Evolutionary conservation across 148 eudicot species (phyloP).

Genomic region (Spergularia marina): DNA sequence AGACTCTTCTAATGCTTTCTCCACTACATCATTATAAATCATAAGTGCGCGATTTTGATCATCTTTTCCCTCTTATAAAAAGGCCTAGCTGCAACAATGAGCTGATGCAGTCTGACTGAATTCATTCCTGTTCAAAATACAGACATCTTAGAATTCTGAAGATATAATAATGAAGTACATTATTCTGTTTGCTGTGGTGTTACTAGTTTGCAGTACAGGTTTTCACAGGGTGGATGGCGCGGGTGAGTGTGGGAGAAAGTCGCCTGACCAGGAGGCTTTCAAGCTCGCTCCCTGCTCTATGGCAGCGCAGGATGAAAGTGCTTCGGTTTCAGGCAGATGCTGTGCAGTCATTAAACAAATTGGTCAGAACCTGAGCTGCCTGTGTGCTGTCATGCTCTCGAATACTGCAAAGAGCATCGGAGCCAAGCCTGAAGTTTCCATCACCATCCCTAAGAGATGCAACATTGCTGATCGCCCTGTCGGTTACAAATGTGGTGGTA

Average conservation of each 20-base stretch:
- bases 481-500: slow-evolving; percentile 41
- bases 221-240: slow-evolving; percentile 29
- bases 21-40: slow-evolving; percentile 24
- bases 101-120: background rate
- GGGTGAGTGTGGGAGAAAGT: slow-evolving; percentile 54
- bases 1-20: slow-evolving; percentile 22
- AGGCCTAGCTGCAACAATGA: background rate
- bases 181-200: slow-evolving; percentile 31
- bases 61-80: slow-evolving; percentile 20
- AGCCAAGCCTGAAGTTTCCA: slow-evolving; percentile 51
- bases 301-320: slow-evolving; percentile 46
- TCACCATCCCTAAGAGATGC: slow-evolving; percentile 65
- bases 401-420: slow-evolving; percentile 56
- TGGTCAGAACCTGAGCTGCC: slow-evolving; percentile 53
- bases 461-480: slow-evolving; percentile 58
- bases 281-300: slow-evolving; percentile 57
- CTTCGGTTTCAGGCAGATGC: slow-evolving; percentile 43
- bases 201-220: slow-evolving; percentile 27
- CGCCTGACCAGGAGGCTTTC: slow-evolving; percentile 57
- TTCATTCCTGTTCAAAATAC: too few relatives aligned
- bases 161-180: slow-evolving; percentile 25
- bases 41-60: background rate
- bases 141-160: background rate
- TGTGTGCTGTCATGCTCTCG: slow-evolving; percentile 71
- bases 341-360: slow-evolving; percentile 51